A percentile compares a stretch with the other conserved stretches of the same genome.
Evolutionary conservation across 164 flowering plant genomes (phyloP).

Genomic region (Cinnamomum micranthum): DNA sequence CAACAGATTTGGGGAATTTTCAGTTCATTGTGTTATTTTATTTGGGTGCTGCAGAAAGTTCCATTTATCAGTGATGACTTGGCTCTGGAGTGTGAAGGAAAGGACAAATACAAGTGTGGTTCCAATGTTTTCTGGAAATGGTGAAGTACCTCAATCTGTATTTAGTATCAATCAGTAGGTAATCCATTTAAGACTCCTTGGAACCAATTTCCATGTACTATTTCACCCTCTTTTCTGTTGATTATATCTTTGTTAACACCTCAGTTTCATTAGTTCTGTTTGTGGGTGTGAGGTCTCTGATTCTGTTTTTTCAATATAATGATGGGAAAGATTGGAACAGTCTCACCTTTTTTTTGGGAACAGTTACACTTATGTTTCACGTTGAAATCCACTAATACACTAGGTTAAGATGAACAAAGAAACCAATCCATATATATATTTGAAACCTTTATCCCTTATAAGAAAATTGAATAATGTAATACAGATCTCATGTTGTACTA

Average conservation of each 20-base stretch:
- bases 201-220: background rate
- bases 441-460: background rate
- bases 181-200: background rate
- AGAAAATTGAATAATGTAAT: too few relatives aligned
- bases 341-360: background rate
- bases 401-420: background rate
- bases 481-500: background rate
- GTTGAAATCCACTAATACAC: background rate
- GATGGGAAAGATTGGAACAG: background rate
- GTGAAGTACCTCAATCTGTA: slow-evolving; percentile 27
- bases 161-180: background rate
- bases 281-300: background rate
- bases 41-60: slow-evolving; percentile 70
- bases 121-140: slow-evolving; percentile 99
- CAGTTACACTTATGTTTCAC: background rate
- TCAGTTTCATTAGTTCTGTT: too few relatives aligned
- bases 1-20: too few relatives aligned
- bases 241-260: too few relatives aligned
- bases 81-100: slow-evolving; percentile 85
- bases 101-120: slow-evolving; percentile 96
- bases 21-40: background rate
- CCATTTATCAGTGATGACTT: slow-evolving; percentile 75
- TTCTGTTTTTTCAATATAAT: background rate
- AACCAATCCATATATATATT: too few relatives aligned
- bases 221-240: too few relatives aligned